Conservation (phyloP, 192 early-diverging fungal genomes). For the Entomortierella beljakovae region DNA sequence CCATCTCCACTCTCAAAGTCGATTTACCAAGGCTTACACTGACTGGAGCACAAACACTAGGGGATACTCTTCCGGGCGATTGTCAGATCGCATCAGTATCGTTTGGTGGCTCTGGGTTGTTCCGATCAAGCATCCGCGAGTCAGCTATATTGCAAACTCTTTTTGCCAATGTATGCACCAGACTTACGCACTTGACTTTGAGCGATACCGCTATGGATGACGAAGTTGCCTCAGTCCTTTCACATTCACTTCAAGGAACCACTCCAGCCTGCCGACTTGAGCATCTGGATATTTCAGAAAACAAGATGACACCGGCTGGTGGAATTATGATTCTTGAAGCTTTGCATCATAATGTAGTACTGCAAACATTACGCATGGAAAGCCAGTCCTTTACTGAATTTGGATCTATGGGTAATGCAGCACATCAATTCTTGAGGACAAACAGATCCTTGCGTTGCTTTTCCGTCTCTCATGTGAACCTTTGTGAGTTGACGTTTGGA, state of each 20-base stretch:
- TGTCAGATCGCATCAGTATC: conserved; percentile 22
- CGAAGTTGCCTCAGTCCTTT: conserved; percentile 14
- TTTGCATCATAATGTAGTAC: background rate
- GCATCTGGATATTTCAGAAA: conserved; percentile 26
- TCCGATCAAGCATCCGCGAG: background rate
- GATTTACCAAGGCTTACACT: conserved; percentile 20
- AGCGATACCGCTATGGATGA: conserved; percentile 22
- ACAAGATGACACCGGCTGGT: conserved; percentile 30
- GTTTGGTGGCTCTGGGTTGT: conserved; percentile 15
- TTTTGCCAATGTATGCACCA: conserved; percentile 14
- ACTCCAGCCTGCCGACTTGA: conserved; percentile 5
- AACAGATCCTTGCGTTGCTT: conserved; percentile 22
- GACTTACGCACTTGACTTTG: conserved; percentile 15
- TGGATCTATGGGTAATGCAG: conserved; percentile 31
- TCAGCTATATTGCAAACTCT: background rate
- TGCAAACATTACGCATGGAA: conserved; percentile 25
- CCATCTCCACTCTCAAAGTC: conserved; percentile 12
- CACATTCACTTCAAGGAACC: conserved; percentile 6
- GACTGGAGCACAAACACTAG: conserved; percentile 9
- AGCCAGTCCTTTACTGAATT: conserved; percentile 20
- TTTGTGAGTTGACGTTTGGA: conserved; percentile 29
- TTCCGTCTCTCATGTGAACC: conserved; percentile 37
- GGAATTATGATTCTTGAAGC: conserved; percentile 15
- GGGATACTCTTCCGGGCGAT: conserved; percentile 1
- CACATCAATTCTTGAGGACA: conserved; percentile 23